phyloP scores from a whole-genome alignment of 78 protist genomes.

The Dictyostelium capitatum region DNA sequence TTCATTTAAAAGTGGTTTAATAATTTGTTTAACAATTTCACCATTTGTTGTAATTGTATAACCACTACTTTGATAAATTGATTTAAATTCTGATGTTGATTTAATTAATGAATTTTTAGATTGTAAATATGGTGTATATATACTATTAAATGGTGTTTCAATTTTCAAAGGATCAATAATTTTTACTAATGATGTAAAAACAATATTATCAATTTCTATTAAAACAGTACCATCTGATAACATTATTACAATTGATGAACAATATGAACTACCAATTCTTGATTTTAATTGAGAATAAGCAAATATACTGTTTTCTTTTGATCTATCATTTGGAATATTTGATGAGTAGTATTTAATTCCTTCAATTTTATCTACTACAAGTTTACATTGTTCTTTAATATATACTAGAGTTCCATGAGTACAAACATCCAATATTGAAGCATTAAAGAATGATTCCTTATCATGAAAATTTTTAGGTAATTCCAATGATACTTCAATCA shows the following conservation, averaged over 20 bases:
- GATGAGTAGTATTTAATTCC: not conserved
- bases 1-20: not conserved
- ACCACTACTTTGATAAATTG: not conserved
- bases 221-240: not conserved
- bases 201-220: not conserved
- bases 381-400: not conserved
- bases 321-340: not conserved
- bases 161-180: not conserved
- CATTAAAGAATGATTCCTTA: too few species aligned
- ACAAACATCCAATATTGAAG: not conserved
- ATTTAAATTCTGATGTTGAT: not conserved
- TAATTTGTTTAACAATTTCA: not conserved
- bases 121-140: not conserved
- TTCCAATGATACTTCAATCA: not conserved
- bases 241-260: not conserved
- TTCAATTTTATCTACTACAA: constrained; percentile 38
- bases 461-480: not conserved
- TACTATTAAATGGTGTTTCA: not conserved
- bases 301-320: not conserved
- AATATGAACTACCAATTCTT: not conserved
- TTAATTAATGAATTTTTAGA: not conserved
- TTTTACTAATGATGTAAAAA: not conserved
- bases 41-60: not conserved
- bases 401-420: constrained; percentile 10
- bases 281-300: not conserved